Evolutionary conservation across 83 land plant species (phyloP).

Genomic region (Picea abies): DNA sequence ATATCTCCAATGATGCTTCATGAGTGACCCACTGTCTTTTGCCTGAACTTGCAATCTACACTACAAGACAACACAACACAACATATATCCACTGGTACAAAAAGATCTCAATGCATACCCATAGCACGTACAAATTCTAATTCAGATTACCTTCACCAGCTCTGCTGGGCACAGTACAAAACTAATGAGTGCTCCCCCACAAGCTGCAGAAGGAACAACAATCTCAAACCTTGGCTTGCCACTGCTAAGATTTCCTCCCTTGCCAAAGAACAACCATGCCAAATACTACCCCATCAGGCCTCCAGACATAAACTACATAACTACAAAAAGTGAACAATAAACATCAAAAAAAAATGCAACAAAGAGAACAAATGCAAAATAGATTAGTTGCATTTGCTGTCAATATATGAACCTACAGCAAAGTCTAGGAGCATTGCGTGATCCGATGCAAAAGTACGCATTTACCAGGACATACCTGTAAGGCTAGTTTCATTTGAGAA

Average conservation of each 20-base stretch:
- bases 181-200: slow-evolving; percentile 85
- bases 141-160: slow-evolving; percentile 72
- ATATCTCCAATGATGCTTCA: slow-evolving; percentile 35
- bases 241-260: slow-evolving; percentile 52
- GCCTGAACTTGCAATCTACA: slow-evolving; percentile 98
- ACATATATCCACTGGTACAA: neutral
- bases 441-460: neutral
- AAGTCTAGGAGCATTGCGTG: neutral
- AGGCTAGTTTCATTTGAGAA: slow-evolving; percentile 69
- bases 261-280: slow-evolving; percentile 40
- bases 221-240: slow-evolving; percentile 60
- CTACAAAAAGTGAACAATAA: slow-evolving; percentile 3
- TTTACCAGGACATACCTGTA: slow-evolving; percentile 62
- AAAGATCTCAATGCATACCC: neutral
- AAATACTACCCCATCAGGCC: slow-evolving; percentile 25
- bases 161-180: slow-evolving; percentile 90
- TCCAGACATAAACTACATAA: slow-evolving; percentile 13
- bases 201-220: slow-evolving; percentile 86
- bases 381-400: neutral
- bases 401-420: neutral
- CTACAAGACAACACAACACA: slow-evolving; percentile 39
- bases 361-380: neutral
- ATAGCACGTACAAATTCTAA: neutral
- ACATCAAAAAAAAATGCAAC: slow-evolving; percentile 2
- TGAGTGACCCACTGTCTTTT: slow-evolving; percentile 31